Percentiles rank a stretch among this genome's conserved stretches.
phyloP scores from a whole-genome alignment of 2,329 filamentous ascomycete genomes.

The Triangularia setosa region DNA sequence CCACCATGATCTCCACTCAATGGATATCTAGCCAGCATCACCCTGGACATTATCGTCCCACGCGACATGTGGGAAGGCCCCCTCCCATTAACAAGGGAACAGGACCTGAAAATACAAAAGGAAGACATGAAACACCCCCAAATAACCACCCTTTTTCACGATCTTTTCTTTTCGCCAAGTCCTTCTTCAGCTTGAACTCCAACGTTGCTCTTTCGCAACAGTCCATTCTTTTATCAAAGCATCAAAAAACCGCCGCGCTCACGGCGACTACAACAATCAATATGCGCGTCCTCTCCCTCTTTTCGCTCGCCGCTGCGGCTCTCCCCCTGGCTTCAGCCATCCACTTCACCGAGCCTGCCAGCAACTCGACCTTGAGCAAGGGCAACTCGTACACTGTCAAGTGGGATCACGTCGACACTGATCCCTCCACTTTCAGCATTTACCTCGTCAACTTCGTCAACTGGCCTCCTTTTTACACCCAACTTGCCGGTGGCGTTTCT shows the following conservation, averaged over 20 bases:
- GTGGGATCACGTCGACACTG: slow-evolving; percentile 40
- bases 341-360: slow-evolving; percentile 30
- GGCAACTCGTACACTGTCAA: slow-evolving; percentile 33
- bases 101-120: neutral
- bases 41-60: neutral
- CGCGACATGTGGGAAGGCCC: neutral
- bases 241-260: neutral
- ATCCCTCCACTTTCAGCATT: slow-evolving; percentile 37
- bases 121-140: neutral
- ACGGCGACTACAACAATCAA: slow-evolving; percentile 9
- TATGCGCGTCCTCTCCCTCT: slow-evolving; percentile 29
- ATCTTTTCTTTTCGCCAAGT: neutral
- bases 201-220: neutral
- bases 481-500: slow-evolving; percentile 34
- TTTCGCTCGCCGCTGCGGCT: slow-evolving; percentile 27
- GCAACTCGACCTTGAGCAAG: slow-evolving; percentile 36
- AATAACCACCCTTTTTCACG: neutral
- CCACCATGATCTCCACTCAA: neutral
- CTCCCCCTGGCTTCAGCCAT: slow-evolving; percentile 33
- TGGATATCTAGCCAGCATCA: neutral
- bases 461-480: slow-evolving; percentile 39
- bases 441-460: slow-evolving; percentile 44
- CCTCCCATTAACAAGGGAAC: neutral
- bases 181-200: neutral
- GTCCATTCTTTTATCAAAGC: neutral